A percentile compares a stretch with the other conserved stretches of the same genome.
These are phyloP conservation scores for Nemania abortiva DNA, from an alignment of 2,329 filamentous ascomycete species.

Conservation along the genomic window DNA sequence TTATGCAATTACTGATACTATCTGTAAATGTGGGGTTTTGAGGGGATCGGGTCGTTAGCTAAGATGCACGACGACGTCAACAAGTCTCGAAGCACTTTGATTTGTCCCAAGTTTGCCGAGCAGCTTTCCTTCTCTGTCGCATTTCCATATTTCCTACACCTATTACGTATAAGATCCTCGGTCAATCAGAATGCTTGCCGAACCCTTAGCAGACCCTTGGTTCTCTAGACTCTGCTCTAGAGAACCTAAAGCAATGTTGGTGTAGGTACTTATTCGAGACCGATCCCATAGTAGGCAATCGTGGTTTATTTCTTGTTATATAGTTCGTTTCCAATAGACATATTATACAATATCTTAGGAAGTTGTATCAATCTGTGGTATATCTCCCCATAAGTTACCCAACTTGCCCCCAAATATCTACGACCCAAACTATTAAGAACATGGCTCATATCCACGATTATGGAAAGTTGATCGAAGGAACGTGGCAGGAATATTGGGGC, in stretches of 20 bases:
- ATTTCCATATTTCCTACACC: background rate
- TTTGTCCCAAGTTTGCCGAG: background rate
- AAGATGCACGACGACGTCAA: background rate
- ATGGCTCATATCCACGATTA: constrained; percentile 30
- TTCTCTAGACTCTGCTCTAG: too few species aligned
- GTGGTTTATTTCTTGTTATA: background rate
- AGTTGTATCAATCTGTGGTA: background rate
- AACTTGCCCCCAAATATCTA: background rate
- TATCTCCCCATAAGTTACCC: background rate
- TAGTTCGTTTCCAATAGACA: background rate
- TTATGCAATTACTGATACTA: background rate
- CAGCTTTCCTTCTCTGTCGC: background rate
- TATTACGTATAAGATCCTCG: background rate
- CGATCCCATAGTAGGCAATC: background rate
- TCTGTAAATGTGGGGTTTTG: background rate
- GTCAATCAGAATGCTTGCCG: background rate
- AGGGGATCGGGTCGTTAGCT: background rate
- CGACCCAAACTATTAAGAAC: background rate
- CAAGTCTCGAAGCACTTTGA: background rate
- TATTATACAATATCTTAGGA: background rate
- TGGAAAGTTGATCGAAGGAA: constrained; percentile 29
- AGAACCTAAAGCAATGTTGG: background rate
- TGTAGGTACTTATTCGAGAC: background rate
- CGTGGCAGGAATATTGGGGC: constrained; percentile 63
- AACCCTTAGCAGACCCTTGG: background rate